Percentiles rank a stretch among this genome's conserved stretches.
Evolutionary conservation across 1,284 basidiomycete genomes (phyloP).

Genomic region (Ganoderma lucidum): DNA sequence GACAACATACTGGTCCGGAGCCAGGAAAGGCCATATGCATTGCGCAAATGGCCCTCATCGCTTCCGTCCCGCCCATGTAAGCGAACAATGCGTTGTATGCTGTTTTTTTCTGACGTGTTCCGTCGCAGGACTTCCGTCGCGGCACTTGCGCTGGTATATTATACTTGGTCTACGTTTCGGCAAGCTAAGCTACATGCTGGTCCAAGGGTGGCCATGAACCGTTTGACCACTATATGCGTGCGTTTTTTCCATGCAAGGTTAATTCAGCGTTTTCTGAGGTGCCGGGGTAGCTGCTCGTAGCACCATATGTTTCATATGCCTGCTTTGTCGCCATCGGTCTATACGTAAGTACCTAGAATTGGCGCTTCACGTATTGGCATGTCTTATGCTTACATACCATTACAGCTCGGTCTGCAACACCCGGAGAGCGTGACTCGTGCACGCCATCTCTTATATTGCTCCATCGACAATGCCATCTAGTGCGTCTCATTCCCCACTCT

Average conservation of each 20-base stretch:
- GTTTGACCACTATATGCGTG: conserved; percentile 22
- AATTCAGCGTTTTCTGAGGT: background rate
- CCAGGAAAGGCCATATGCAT: conserved; percentile 51
- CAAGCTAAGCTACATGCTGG: background rate
- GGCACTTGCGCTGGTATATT: conserved; percentile 31
- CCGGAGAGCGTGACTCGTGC: conserved; percentile 34
- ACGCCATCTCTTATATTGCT: conserved; percentile 39
- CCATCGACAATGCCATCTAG: conserved; percentile 34
- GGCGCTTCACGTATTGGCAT: background rate
- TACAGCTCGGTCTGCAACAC: conserved; percentile 35
- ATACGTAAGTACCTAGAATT: conserved; percentile 26
- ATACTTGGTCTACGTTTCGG: conserved; percentile 32
- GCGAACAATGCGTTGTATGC: conserved; percentile 20
- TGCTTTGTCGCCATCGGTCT: conserved; percentile 36
- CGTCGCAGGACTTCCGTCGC: conserved; percentile 29
- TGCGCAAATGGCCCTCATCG: conserved; percentile 52
- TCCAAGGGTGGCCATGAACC: background rate
- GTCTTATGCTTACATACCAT: background rate
- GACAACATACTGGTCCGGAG: conserved; percentile 47
- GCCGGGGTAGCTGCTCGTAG: conserved; percentile 21
- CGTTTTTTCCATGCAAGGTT: background rate
- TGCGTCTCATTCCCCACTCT: conserved; percentile 19
- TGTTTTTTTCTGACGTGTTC: background rate
- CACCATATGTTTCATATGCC: conserved; percentile 35
- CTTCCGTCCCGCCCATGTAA: conserved; percentile 55